These are phyloP conservation scores for Paspalum vaginatum DNA, from an alignment of 176 grass and related monocot genomes.

Conservation along the genomic window DNA sequence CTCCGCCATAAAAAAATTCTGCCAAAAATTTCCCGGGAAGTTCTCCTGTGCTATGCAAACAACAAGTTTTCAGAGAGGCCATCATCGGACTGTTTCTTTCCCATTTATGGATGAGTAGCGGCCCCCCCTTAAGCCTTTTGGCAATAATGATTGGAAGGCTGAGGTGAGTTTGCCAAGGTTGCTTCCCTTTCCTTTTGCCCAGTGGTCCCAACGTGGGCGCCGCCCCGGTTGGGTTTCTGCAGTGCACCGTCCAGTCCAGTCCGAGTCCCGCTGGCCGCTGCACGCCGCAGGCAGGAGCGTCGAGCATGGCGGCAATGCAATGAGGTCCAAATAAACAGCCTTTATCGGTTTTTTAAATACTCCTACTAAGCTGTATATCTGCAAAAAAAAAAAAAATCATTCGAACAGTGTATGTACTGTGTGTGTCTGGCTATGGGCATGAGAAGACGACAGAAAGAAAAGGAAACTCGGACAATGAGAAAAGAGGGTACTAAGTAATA, in stretches of 20 bases:
- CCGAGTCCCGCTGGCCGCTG: background rate
- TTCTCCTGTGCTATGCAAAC: too few relatives aligned
- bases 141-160: conserved; percentile 50
- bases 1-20: background rate
- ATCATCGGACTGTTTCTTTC: conserved; percentile 15
- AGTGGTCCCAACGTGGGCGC: background rate
- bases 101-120: conserved; percentile 30
- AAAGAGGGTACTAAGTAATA: background rate
- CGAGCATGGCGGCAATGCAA: background rate
- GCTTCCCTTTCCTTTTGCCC: conserved; percentile 35
- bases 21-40: background rate
- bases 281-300: too few relatives aligned
- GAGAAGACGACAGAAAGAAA: too few relatives aligned
- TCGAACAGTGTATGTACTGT: too few relatives aligned
- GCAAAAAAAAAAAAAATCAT: too few relatives aligned
- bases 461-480: background rate
- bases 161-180: conserved; percentile 34
- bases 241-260: background rate
- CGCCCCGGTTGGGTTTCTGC: too few relatives aligned
- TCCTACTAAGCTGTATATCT: too few relatives aligned
- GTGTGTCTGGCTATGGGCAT: too few relatives aligned
- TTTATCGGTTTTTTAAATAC: too few relatives aligned
- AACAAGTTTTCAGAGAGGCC: conserved; percentile 5
- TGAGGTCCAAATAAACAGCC: background rate
- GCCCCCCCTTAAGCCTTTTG: conserved; percentile 34